Conservation (phyloP, 2,329 filamentous ascomycete species). For the Pseudogymnoascus sp. region DNA sequence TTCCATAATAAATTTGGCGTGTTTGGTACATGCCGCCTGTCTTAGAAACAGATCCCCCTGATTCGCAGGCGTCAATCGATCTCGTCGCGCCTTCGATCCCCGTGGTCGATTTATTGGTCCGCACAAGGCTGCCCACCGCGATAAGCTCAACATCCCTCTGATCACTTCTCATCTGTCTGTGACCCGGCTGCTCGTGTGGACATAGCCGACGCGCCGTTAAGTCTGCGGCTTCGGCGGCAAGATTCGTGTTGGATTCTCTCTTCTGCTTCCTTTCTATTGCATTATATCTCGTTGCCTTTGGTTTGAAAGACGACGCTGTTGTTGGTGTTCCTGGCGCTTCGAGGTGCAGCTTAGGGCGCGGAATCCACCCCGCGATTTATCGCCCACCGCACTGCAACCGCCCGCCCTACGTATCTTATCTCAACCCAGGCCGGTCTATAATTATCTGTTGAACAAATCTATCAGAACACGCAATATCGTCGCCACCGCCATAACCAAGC, state of each 20-base stretch:
- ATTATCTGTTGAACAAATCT: background rate
- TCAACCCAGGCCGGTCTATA: background rate
- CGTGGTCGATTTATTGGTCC: constrained; percentile 3
- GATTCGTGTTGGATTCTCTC: background rate
- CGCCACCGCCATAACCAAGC: background rate
- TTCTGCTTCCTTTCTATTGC: background rate
- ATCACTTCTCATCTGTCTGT: background rate
- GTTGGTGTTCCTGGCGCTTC: background rate
- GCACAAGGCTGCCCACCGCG: background rate
- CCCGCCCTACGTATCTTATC: background rate
- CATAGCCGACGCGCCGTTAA: background rate
- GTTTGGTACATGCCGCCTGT: background rate
- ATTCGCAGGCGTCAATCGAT: background rate
- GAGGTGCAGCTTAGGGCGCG: background rate
- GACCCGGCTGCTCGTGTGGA: background rate
- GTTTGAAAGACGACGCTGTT: background rate
- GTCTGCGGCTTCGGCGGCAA: background rate
- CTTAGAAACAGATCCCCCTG: background rate
- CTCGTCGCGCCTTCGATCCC: background rate
- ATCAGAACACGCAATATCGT: constrained; percentile 1
- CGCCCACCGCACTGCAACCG: background rate
- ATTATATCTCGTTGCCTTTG: background rate
- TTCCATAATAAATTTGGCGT: background rate
- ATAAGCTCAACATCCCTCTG: background rate
- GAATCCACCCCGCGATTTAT: background rate